A percentile compares a stretch with the other conserved stretches of the same genome.
Evolutionary conservation across 2,329 filamentous ascomycete genomes (phyloP).

Genomic region (Cercospora zeae-maydis): DNA sequence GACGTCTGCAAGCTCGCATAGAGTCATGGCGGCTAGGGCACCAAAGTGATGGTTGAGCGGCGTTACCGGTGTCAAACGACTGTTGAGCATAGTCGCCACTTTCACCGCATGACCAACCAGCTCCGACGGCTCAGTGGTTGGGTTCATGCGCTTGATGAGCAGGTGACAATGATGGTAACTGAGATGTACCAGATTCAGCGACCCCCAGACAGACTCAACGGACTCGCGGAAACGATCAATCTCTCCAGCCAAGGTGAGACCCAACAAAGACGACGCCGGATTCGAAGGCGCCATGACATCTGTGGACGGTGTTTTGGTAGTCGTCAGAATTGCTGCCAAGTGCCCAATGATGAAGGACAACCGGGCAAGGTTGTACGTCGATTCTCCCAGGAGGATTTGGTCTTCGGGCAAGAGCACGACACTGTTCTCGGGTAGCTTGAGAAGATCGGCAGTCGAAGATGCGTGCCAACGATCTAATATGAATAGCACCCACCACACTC

Average conservation of each 20-base stretch:
- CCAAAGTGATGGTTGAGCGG: conserved; percentile 67
- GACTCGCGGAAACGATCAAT: conserved; percentile 65
- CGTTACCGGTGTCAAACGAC: conserved; percentile 54
- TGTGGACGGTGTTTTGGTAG: conserved; percentile 44
- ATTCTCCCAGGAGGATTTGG: conserved; percentile 58
- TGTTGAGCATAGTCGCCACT: conserved; percentile 56
- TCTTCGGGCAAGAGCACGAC: conserved; percentile 60
- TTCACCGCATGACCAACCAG: conserved; percentile 60
- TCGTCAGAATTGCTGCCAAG: conserved; percentile 48
- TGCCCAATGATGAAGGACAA: conserved; percentile 58
- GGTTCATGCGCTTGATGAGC: conserved; percentile 59
- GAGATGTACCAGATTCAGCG: conserved; percentile 60
- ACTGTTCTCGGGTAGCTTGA: conserved; percentile 60
- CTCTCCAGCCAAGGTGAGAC: conserved; percentile 53
- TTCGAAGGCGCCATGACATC: conserved; percentile 44
- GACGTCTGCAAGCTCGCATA: conserved; percentile 57
- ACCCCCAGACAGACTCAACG: conserved; percentile 52
- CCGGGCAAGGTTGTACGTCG: conserved; percentile 63
- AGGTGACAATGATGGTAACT: conserved; percentile 68
- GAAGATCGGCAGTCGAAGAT: conserved; percentile 60
- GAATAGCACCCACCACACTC: conserved; percentile 69
- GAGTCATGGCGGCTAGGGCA: conserved; percentile 56
- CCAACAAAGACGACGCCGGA: conserved; percentile 45
- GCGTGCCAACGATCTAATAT: conserved; percentile 72
- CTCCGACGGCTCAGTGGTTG: conserved; percentile 54